phyloP scores from a whole-genome alignment of 805 yeast species.

The Candida schatavii region DNA sequence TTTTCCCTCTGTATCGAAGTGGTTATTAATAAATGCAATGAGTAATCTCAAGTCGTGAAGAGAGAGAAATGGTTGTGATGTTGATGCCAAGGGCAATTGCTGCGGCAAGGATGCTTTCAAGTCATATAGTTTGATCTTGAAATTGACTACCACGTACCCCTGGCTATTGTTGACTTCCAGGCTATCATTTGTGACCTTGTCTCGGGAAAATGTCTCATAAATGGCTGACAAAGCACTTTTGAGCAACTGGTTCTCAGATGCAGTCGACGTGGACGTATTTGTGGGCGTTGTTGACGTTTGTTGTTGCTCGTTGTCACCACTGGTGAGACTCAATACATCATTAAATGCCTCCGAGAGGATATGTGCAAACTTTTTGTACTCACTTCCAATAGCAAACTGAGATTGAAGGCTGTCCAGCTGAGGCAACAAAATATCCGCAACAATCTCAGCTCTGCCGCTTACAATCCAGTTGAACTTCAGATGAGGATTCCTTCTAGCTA shows the following conservation, averaged over 20 bases:
- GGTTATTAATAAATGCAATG: conserved; percentile 55
- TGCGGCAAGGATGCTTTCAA: conserved; percentile 54
- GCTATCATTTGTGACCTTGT: conserved; percentile 3
- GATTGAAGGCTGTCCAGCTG: conserved; percentile 24
- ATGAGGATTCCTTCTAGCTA: conserved; percentile 24
- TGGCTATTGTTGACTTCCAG: conserved; percentile 12
- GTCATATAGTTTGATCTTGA: conserved; percentile 62
- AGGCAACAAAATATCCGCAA: conserved; percentile 74
- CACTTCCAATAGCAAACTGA: conserved; percentile 11
- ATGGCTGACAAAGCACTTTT: conserved; percentile 41
- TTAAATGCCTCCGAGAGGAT: conserved; percentile 24
- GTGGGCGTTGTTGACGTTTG: not conserved
- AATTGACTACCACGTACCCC: conserved; percentile 63
- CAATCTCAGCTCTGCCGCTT: conserved; percentile 66
- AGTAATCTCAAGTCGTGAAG: conserved; percentile 59
- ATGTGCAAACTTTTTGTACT: conserved; percentile 23
- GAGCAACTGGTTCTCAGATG: conserved; percentile 16
- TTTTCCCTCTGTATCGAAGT: conserved; percentile 13
- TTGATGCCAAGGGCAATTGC: conserved; percentile 47
- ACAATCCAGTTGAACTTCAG: conserved; percentile 69
- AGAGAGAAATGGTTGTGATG: conserved; percentile 54
- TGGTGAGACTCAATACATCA: conserved; percentile 22
- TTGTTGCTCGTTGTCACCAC: conserved; percentile 1
- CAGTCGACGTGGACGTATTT: conserved; percentile 3
- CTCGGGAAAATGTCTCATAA: conserved; percentile 36